Percentiles rank a stretch among this genome's conserved stretches.
Evolutionary conservation across 2,329 filamentous ascomycete species (phyloP).

Genomic region (Beauveria sp.): DNA sequence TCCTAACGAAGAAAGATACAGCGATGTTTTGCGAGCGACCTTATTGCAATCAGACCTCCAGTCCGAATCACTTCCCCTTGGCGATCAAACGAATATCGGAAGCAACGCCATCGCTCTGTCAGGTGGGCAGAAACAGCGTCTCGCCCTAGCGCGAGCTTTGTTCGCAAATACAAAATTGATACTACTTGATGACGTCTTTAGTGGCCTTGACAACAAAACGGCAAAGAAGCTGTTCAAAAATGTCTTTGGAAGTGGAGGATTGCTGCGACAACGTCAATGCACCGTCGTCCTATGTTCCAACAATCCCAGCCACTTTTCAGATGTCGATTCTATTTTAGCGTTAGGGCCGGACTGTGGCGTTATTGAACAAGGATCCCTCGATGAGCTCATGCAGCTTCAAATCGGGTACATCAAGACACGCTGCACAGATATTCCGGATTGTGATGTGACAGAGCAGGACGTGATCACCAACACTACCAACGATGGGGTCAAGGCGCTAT

Average conservation of each 20-base stretch:
- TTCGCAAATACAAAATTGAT: slow-evolving; percentile 23
- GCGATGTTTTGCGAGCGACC: slow-evolving; percentile 27
- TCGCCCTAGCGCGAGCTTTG: slow-evolving; percentile 24
- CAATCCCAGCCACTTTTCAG: slow-evolving; percentile 23
- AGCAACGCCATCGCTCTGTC: slow-evolving; percentile 34
- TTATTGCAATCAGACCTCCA: slow-evolving; percentile 25
- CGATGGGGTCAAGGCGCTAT: too few species aligned
- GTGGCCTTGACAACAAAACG: slow-evolving; percentile 27
- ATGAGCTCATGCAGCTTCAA: slow-evolving; percentile 14
- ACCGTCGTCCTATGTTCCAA: slow-evolving; percentile 36
- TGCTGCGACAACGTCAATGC: slow-evolving; percentile 22
- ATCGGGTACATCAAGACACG: too few species aligned
- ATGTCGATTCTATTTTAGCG: slow-evolving; percentile 40
- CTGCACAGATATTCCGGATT: too few species aligned
- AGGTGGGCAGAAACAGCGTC: slow-evolving; percentile 29
- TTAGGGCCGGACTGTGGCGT: slow-evolving; percentile 27
- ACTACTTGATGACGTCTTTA: slow-evolving; percentile 30
- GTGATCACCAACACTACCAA: too few species aligned
- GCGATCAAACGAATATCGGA: slow-evolving; percentile 32
- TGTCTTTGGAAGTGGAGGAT: slow-evolving; percentile 22
- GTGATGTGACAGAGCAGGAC: too few species aligned
- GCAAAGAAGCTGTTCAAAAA: slow-evolving; percentile 17
- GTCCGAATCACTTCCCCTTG: slow-evolving; percentile 20
- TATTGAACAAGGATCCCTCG: slow-evolving; percentile 32
- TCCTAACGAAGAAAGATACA: slow-evolving; percentile 26